Evolutionary conservation across 2,329 filamentous ascomycete genomes (phyloP), one percentile per base, ranked within the genome.

Genomic region (Fusarium redolens): DNA sequence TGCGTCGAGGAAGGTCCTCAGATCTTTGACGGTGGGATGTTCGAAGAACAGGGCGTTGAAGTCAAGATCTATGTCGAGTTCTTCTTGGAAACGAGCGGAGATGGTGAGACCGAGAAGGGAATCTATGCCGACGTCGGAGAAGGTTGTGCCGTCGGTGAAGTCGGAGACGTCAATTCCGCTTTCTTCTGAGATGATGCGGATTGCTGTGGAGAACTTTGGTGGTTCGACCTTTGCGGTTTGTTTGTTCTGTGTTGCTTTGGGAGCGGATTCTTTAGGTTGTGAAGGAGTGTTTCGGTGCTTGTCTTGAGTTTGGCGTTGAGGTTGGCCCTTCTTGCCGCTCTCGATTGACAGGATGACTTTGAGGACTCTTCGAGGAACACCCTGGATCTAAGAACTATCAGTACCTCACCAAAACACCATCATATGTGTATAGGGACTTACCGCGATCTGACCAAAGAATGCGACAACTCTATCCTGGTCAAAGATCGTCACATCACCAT

Each of bases 31-130:
- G 3, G 87, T 89, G 0, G 86, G 81, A 54, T 88, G 81, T 41
- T 90, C 88, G 25, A 87, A 83, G 48, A 76, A 73, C 69, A 90
- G 89, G 0, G 86, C 84, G 57, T 87, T 83, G 5, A 86, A 86
- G 72, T 85, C 82, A 10, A 91, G 77, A 56, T 89, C 85, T 12
- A 90, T 78, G 37, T 89, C 87, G 6, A 91, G 79, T 30, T 91
- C 88, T 70, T 90, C 88, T 15, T 87, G 86, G 55, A 91, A 84
- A 31, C 87, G 85, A 30, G 87, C 88, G 31, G 84, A 85, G 47
- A 91, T 87, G 10, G 87, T 89, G 28, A 91, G 80, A 3, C 87
- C 85, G 82, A 91, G 88, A n/a, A 91, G 83, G 3, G 89, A 91
- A 75, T 91, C 89, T 20, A 90, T 86, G 30, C 89, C 89, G 5